Conservation (phyloP, 805 yeast genomes). For the Komagataella populi region DNA sequence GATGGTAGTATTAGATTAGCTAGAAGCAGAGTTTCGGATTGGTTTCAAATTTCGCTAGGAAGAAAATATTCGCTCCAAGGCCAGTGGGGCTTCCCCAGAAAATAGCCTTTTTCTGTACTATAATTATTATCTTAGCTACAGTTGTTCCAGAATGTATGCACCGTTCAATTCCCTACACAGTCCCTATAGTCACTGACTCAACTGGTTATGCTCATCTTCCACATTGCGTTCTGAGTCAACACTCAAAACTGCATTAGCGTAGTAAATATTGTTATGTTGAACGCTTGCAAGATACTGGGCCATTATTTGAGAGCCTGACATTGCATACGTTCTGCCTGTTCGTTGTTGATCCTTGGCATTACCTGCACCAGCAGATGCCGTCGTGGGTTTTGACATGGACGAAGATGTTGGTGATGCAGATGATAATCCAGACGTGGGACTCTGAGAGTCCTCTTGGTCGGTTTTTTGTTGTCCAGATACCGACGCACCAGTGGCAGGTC, state of each 20-base stretch:
- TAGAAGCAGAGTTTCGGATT: neutral
- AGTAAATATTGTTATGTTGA: constrained; percentile 45
- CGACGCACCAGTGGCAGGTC: neutral
- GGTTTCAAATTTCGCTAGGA: neutral
- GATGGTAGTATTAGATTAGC: neutral
- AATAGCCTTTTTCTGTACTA: neutral
- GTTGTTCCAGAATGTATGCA: neutral
- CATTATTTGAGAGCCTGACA: constrained; percentile 63
- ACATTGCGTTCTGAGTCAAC: constrained; percentile 2
- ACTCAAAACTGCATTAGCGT: constrained; percentile 13
- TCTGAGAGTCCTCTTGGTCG: neutral
- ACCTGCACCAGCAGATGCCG: neutral
- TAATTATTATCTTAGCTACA: neutral
- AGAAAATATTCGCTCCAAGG: neutral
- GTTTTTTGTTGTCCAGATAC: neutral
- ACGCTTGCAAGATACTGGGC: constrained; percentile 66
- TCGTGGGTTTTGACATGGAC: neutral
- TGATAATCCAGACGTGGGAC: neutral
- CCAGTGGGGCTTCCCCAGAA: neutral
- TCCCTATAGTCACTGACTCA: neutral
- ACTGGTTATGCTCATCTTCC: constrained; percentile 1
- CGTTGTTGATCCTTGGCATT: constrained; percentile 1
- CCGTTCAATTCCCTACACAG: neutral
- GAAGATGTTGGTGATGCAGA: neutral
- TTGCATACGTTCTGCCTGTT: constrained; percentile 7